Evolutionary conservation across 495 filamentous ascomycete genomes (phyloP).

Genomic region (Patellaria atrata): DNA sequence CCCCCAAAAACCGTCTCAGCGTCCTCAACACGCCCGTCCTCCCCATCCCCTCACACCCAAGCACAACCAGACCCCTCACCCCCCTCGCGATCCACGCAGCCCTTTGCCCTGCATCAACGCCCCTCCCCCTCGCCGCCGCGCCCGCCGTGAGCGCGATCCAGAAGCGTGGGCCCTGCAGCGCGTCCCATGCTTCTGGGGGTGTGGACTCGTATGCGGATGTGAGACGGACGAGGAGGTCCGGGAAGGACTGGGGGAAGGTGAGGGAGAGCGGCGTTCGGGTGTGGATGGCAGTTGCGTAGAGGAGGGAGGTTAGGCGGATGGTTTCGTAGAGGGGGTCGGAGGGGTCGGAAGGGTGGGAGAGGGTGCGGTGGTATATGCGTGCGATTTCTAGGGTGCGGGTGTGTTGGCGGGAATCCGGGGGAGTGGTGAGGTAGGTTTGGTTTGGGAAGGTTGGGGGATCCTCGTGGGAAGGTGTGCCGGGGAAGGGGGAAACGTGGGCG

Average conservation of each 20-base stretch:
- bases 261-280: constrained; percentile 27
- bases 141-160: constrained; percentile 21
- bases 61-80: constrained; percentile 18
- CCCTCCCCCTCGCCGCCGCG: constrained; percentile 14
- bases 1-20: constrained; percentile 13
- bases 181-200: constrained; percentile 17
- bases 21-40: constrained; percentile 15
- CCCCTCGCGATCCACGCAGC: constrained; percentile 21
- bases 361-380: no score
- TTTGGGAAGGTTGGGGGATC: no score
- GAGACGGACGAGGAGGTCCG: constrained; percentile 3
- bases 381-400: no score
- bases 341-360: no score
- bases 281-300: constrained; percentile 21
- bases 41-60: constrained; percentile 23
- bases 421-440: no score
- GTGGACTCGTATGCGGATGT: constrained; percentile 6
- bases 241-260: not conserved
- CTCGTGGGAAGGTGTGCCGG: no score
- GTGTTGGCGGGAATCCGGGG: no score
- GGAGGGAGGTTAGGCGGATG: constrained; percentile 10
- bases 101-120: constrained; percentile 19
- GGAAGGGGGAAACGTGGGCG: no score
- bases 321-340: constrained; percentile 24
- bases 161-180: constrained; percentile 24